Percentiles rank a stretch among this genome's conserved stretches.
Conservation (phyloP, 257 asterid species). For the Fraxinus excelsior region DNA sequence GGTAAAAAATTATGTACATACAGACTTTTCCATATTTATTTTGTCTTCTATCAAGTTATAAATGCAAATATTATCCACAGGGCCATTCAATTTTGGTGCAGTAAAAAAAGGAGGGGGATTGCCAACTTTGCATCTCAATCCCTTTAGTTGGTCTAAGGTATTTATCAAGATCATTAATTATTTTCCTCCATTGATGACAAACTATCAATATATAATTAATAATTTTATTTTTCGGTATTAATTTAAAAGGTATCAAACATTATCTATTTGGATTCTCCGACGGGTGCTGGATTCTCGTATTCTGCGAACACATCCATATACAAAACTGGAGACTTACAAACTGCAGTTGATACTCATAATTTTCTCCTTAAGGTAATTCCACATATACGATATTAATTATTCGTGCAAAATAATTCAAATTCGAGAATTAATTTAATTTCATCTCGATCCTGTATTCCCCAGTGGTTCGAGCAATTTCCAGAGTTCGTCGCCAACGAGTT, state of each 20-base stretch:
- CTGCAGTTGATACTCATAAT: constrained; percentile 51
- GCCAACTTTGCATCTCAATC: constrained; percentile 59
- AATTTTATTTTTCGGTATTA: too few relatives aligned
- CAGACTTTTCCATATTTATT: too few relatives aligned
- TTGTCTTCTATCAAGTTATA: neutral
- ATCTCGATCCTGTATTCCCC: neutral
- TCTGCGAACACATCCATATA: constrained; percentile 25
- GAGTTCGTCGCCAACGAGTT: constrained; percentile 52
- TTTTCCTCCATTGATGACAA: too few relatives aligned
- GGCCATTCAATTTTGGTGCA: constrained; percentile 64
- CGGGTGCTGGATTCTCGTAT: constrained; percentile 65
- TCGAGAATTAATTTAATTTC: too few relatives aligned
- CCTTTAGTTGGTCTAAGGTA: constrained; percentile 67
- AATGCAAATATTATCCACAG: constrained; percentile 30
- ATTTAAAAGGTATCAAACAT: constrained; percentile 45
- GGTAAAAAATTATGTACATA: too few relatives aligned
- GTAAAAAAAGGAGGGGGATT: constrained; percentile 39
- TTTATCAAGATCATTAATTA: too few relatives aligned
- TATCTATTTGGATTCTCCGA: constrained; percentile 63
- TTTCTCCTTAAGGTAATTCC: constrained; percentile 58
- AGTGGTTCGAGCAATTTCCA: constrained; percentile 61
- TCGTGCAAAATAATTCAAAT: too few relatives aligned
- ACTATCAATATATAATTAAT: too few relatives aligned
- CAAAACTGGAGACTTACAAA: constrained; percentile 44
- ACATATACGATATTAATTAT: too few relatives aligned